Conservation (phyloP, 371 early-diverging fungal genomes). For the Syncephalis fuscata region DNA sequence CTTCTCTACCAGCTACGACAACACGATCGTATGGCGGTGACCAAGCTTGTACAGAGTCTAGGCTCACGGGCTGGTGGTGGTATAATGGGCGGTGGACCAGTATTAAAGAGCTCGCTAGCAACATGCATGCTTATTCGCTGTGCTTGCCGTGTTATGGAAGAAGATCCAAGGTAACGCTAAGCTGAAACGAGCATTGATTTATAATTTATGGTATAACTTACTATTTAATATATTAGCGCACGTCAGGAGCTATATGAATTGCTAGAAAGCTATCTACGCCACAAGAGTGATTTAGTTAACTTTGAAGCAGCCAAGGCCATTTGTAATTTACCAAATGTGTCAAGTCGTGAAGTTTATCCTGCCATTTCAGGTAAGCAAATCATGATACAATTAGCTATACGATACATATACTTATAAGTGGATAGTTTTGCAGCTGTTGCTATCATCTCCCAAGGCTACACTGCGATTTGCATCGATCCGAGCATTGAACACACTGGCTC, state of each 20-base stretch:
- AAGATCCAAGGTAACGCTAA: constrained; percentile 21
- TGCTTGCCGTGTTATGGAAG: constrained; percentile 87
- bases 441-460: constrained; percentile 81
- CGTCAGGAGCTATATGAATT: constrained; percentile 55
- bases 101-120: constrained; percentile 72
- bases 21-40: constrained; percentile 94
- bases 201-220: background rate
- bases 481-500: constrained; percentile 80
- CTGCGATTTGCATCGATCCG: constrained; percentile 94
- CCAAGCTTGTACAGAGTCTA: constrained; percentile 70
- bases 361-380: constrained; percentile 59
- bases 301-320: constrained; percentile 96
- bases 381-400: background rate
- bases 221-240: constrained; percentile 26
- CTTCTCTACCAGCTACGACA: constrained; percentile 85
- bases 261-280: constrained; percentile 80
- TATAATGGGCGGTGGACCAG: constrained; percentile 23
- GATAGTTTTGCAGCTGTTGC: constrained; percentile 73
- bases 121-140: constrained; percentile 86
- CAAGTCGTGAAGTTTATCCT: constrained; percentile 71
- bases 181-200: background rate
- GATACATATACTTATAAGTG: background rate
- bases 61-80: constrained; percentile 44
- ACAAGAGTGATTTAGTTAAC: constrained; percentile 93
- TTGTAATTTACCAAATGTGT: constrained; percentile 71